Evolutionary conservation across 306 rosid species (phyloP).

Genomic region (Quercus dentata): DNA sequence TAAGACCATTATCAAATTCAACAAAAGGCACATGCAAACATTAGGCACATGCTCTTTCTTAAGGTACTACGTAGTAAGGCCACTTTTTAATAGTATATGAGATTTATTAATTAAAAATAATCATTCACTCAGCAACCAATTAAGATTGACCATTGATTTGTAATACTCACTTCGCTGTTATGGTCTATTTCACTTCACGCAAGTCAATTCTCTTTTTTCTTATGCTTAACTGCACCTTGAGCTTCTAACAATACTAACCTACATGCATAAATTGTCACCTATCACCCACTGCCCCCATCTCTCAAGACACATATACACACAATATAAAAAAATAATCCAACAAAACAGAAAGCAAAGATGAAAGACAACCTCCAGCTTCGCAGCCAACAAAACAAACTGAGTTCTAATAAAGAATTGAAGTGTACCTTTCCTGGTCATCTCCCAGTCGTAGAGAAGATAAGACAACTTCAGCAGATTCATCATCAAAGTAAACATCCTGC

Average conservation of each 20-base stretch:
- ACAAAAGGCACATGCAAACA: neutral
- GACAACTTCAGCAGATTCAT: constrained; percentile 99
- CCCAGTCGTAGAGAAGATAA: constrained; percentile 93
- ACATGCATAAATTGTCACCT: neutral
- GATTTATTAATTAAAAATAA: neutral
- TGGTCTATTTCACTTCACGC: too few species aligned
- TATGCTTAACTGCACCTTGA: neutral
- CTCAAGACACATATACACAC: neutral
- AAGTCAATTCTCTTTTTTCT: neutral
- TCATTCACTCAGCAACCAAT: neutral
- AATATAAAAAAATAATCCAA: neutral
- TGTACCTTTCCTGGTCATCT: constrained; percentile 94
- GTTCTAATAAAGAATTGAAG: constrained; percentile 1
- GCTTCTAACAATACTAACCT: neutral
- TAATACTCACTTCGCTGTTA: neutral
- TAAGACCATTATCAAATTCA: neutral
- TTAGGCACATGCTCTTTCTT: neutral
- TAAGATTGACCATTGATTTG: neutral
- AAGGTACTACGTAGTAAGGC: neutral
- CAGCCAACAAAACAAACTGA: neutral
- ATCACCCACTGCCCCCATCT: neutral
- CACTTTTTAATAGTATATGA: neutral
- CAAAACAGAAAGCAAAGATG: neutral
- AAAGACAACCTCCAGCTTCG: too few species aligned
- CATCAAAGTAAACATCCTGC: constrained; percentile 98